A percentile compares a stretch with the other conserved stretches of the same genome.
Conservation (phyloP, 768 basidiomycete genomes). For the Sarcomyxa edulis region DNA sequence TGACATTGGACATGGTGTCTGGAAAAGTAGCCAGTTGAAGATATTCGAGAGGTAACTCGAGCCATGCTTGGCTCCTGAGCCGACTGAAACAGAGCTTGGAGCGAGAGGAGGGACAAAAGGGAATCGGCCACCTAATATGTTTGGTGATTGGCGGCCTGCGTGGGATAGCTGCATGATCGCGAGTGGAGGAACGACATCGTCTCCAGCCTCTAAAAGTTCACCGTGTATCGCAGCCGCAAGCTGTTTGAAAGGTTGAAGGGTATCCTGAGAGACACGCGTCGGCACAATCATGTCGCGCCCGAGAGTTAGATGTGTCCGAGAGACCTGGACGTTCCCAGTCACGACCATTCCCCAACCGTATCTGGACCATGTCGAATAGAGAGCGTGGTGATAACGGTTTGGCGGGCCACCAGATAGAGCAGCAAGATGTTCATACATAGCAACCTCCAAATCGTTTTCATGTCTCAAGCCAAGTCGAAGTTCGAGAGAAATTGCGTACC, state of each 20-base stretch:
- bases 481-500: conserved; percentile 23
- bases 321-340: conserved; percentile 82
- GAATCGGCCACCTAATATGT: conserved; percentile 62
- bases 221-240: conserved; percentile 51
- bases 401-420: conserved; percentile 65
- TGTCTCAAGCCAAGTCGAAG: background rate
- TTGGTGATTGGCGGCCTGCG: conserved; percentile 75
- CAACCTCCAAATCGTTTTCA: conserved; percentile 47
- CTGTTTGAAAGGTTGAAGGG: conserved; percentile 42
- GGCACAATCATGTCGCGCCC: conserved; percentile 73
- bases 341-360: conserved; percentile 85
- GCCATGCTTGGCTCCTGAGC: conserved; percentile 16
- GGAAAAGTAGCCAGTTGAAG: conserved; percentile 52
- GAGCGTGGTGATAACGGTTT: conserved; percentile 49
- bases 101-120: conserved; percentile 60
- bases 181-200: conserved; percentile 24
- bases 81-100: conserved; percentile 60
- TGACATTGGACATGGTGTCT: conserved; percentile 57
- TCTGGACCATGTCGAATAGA: conserved; percentile 74
- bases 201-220: background rate
- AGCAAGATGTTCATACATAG: conserved; percentile 85
- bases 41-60: conserved; percentile 24
- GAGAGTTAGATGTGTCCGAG: conserved; percentile 54
- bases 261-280: conserved; percentile 29
- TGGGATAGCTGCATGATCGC: conserved; percentile 85